A percentile compares a stretch with the other conserved stretches of the same genome.
These are phyloP conservation scores for Kwoniella bestiolae DNA, from an alignment of 768 basidiomycete genomes.

Conservation along the genomic window DNA sequence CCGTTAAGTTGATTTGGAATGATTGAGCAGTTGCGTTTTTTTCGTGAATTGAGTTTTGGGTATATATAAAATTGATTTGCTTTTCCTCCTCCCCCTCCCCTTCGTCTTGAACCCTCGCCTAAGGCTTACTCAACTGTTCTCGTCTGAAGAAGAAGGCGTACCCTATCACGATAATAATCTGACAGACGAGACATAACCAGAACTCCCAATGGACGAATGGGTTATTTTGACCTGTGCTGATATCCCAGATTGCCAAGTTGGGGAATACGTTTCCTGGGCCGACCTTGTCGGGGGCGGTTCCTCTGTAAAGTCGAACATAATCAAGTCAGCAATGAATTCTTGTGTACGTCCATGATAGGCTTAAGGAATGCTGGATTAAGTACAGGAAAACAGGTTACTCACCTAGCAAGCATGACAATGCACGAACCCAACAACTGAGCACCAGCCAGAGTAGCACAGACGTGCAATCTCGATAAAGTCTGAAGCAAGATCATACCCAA, in stretches of 20 bases:
- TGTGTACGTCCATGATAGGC: no score
- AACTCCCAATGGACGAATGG: constrained; percentile 63
- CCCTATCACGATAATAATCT: constrained; percentile 78
- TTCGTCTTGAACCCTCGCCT: neutral
- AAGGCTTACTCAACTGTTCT: constrained; percentile 69
- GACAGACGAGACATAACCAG: constrained; percentile 72
- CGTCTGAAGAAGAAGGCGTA: constrained; percentile 98
- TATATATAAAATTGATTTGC: no score
- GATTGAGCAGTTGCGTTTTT: neutral
- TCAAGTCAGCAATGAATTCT: neutral
- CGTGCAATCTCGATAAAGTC: constrained; percentile 90
- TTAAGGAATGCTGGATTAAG: no score
- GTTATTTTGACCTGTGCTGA: constrained; percentile 60
- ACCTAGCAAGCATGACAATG: constrained; percentile 87
- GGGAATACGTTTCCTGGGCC: constrained; percentile 91
- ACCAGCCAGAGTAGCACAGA: constrained; percentile 88
- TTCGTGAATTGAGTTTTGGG: neutral
- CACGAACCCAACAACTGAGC: constrained; percentile 86
- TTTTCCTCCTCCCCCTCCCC: neutral
- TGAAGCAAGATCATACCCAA: constrained; percentile 59
- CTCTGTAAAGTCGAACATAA: constrained; percentile 15
- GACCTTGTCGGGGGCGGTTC: constrained; percentile 58
- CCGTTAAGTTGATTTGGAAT: neutral
- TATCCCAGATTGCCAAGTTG: constrained; percentile 88
- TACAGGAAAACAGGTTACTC: no score